Conservation (phyloP, 2,329 filamentous ascomycete species). For the Teratosphaeria nubilosa region DNA sequence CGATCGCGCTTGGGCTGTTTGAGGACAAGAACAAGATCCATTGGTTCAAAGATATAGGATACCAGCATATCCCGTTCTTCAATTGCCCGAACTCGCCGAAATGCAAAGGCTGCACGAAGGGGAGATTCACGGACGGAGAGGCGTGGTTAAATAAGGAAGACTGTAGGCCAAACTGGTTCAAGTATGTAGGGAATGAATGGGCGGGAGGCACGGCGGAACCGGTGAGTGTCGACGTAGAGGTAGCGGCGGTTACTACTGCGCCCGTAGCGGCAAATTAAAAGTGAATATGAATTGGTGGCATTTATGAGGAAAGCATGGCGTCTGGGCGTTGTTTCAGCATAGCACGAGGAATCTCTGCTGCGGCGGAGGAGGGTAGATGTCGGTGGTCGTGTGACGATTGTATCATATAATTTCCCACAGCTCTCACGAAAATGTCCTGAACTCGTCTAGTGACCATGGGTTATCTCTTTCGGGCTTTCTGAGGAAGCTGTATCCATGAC, state of each 20-base stretch:
- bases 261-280: neutral
- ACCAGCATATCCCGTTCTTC: slow-evolving; percentile 96
- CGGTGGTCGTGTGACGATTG: neutral
- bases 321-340: neutral
- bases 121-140: slow-evolving; percentile 81
- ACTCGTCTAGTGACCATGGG: too few species aligned
- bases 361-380: neutral
- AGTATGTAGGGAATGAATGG: slow-evolving; percentile 61
- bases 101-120: slow-evolving; percentile 77
- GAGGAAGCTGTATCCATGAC: too few species aligned
- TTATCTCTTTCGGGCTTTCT: too few species aligned
- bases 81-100: slow-evolving; percentile 97
- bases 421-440: neutral
- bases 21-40: slow-evolving; percentile 77
- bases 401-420: neutral
- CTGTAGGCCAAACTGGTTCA: slow-evolving; percentile 94
- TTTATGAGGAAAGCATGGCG: neutral
- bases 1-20: slow-evolving; percentile 83
- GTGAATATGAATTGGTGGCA: neutral
- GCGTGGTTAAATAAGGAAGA: slow-evolving; percentile 80
- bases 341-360: neutral
- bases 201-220: neutral
- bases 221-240: neutral
- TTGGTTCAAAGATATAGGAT: slow-evolving; percentile 98
- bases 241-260: neutral